Percentiles rank a stretch among this genome's conserved stretches.
These are phyloP conservation scores for Rubia occidens DNA, from an alignment of 305 asterid genomes.

Conservation along the genomic window DNA sequence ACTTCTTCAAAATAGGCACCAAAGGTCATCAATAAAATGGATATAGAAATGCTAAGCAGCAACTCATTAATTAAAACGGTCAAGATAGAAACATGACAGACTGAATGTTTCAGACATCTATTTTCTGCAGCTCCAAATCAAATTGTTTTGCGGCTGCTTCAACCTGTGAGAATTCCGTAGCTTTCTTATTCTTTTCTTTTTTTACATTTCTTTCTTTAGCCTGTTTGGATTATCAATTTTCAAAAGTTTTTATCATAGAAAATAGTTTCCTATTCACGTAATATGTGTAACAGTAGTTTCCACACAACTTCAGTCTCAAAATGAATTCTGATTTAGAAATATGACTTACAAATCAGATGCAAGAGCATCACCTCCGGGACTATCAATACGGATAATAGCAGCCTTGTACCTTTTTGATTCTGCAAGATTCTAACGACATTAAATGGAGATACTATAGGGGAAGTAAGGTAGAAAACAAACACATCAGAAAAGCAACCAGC, in stretches of 20 bases:
- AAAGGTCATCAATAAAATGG: neutral
- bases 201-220: neutral
- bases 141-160: neutral
- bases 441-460: conserved; percentile 12
- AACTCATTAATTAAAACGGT: neutral
- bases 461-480: conserved; percentile 16
- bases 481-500: neutral
- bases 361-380: conserved; percentile 99
- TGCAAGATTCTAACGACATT: conserved; percentile 25
- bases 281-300: neutral
- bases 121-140: neutral
- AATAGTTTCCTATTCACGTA: neutral
- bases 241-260: neutral
- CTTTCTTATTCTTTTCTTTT: neutral
- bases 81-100: neutral
- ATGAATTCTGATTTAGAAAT: neutral
- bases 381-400: conserved; percentile 78
- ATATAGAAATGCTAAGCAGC: neutral
- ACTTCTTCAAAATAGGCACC: conserved; percentile 2
- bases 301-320: neutral
- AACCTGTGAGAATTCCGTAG: neutral
- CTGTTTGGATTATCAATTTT: neutral
- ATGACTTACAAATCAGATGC: conserved; percentile 90
- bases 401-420: conserved; percentile 86
- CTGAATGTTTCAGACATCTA: neutral